Evolutionary conservation across 305 asterid species (phyloP), one percentile per base, ranked within the genome.

Genomic region (Euphrasia arctica): DNA sequence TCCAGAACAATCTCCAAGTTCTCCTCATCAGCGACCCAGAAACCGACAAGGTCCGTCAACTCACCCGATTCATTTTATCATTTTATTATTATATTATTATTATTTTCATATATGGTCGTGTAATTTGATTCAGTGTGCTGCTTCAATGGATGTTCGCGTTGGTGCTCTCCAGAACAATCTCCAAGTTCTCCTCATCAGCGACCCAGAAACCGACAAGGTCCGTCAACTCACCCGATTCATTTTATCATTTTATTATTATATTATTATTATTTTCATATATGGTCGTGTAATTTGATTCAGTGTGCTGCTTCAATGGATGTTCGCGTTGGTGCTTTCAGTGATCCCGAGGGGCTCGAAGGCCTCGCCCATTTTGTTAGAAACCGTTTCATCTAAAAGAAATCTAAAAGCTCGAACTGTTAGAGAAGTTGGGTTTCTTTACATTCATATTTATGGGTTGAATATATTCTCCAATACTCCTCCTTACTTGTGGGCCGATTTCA

Each of bases 281-380:
- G 65, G 70, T 67, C 71, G 41, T 65, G 72, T 2, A 7, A 36
- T 51, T 63, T 48, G 39, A 57, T 74, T 68, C 85, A 93, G 98
- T 90, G 98, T 62, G 88, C 96, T 56, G 97, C 97, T 70, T 90
- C 94, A 14, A 90, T 93, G 98, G 85, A 81, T 72, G 98, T 90
- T 58, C 82, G 96, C 5, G 86, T 93, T 14, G 98, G 98, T 77
- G 74, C 88, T 54, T 93, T 87, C 75, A 87, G 97, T 60, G 97
- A 93, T 71, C 98, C 98, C 3, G 79, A 83, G 34, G 97, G 97
- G 57, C 94, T 93, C n/a, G 92, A 87, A 74, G 98, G 98, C 66
- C 97, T 93, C 65, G 98, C 98, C 6, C 98, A 93, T 82, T 18
- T 18, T 18, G 22, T 18, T 18, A 18, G 22, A 18, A 18, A 18